Conservation (phyloP, 768 basidiomycete genomes). For the Stropharia rugosoannulata region DNA sequence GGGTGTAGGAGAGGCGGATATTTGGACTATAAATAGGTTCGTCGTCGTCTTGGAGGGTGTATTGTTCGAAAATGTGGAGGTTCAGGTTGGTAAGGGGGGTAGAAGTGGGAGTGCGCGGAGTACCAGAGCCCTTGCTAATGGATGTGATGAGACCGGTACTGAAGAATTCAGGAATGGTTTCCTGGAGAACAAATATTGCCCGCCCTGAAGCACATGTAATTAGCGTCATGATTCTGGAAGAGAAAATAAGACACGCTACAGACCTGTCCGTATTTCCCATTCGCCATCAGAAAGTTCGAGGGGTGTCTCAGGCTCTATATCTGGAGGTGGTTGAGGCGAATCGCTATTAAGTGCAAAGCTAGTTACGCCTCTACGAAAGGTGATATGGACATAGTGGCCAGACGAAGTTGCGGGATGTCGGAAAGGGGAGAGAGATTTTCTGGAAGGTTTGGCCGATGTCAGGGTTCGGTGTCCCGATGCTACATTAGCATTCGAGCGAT, state of each 20-base stretch:
- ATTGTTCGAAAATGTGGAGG: constrained; percentile 26
- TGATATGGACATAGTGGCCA: background rate
- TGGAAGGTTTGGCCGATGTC: background rate
- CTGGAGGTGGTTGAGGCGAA: constrained; percentile 31
- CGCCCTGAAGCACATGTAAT: constrained; percentile 49
- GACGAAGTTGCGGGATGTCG: background rate
- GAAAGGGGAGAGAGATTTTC: constrained; percentile 4
- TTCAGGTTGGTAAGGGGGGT: constrained; percentile 27
- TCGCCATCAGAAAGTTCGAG: constrained; percentile 62
- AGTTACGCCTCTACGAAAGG: constrained; percentile 19
- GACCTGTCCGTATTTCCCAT: constrained; percentile 80
- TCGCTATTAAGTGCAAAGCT: constrained; percentile 33
- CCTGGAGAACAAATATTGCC: constrained; percentile 64
- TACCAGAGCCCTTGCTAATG: constrained; percentile 46
- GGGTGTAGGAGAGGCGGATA: constrained; percentile 65
- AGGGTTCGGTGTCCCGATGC: background rate
- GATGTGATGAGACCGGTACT: constrained; percentile 59
- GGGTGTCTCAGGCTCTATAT: constrained; percentile 20
- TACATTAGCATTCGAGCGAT: background rate
- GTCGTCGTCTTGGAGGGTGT: constrained; percentile 31
- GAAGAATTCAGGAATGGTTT: constrained; percentile 76
- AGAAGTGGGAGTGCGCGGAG: constrained; percentile 26
- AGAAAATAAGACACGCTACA: background rate
- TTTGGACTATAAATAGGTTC: constrained; percentile 63
- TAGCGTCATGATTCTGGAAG: background rate